phyloP scores from a whole-genome alignment of 306 rosid species.

The Glycine tomentella region DNA sequence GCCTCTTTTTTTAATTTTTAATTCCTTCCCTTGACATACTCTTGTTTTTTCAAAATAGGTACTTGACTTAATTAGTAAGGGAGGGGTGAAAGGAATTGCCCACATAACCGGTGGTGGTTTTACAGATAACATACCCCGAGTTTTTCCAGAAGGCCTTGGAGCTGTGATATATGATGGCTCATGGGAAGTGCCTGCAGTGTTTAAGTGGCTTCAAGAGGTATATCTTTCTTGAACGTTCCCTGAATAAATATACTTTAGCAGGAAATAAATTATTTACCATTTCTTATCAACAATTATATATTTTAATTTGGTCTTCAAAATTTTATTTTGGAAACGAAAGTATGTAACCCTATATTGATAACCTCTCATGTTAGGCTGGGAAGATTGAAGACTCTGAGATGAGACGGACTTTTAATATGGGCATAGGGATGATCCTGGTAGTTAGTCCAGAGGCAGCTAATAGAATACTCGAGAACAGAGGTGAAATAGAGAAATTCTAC shows the following conservation, averaged over 20 bases:
- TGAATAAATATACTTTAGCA: slow-evolving; percentile 4
- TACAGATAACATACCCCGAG: slow-evolving; percentile 90
- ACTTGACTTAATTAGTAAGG: slow-evolving; percentile 76
- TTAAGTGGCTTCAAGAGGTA: slow-evolving; percentile 95
- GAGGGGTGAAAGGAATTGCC: slow-evolving; percentile 91
- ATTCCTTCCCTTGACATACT: neutral
- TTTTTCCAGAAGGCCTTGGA: slow-evolving; percentile 87
- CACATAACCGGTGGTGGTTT: slow-evolving; percentile 96
- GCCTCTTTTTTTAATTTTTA: neutral
- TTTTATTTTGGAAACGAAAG: slow-evolving; percentile 11
- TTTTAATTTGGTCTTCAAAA: slow-evolving; percentile 18
- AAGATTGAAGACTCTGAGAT: slow-evolving; percentile 74
- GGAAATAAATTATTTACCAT: neutral
- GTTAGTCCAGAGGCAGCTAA: slow-evolving; percentile 67
- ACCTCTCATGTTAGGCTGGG: slow-evolving; percentile 66
- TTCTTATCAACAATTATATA: slow-evolving; percentile 5
- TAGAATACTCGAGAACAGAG: slow-evolving; percentile 57
- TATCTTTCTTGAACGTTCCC: neutral
- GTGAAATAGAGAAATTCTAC: slow-evolving; percentile 53
- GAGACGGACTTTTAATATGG: slow-evolving; percentile 89
- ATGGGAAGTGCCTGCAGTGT: slow-evolving; percentile 78
- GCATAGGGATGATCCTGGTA: slow-evolving; percentile 93
- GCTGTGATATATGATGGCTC: slow-evolving; percentile 68
- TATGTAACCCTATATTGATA: slow-evolving; percentile 1
- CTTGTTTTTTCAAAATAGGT: slow-evolving; percentile 58